phyloP scores from a whole-genome alignment of 441 rosid species.

The Isatis lusitanica region DNA sequence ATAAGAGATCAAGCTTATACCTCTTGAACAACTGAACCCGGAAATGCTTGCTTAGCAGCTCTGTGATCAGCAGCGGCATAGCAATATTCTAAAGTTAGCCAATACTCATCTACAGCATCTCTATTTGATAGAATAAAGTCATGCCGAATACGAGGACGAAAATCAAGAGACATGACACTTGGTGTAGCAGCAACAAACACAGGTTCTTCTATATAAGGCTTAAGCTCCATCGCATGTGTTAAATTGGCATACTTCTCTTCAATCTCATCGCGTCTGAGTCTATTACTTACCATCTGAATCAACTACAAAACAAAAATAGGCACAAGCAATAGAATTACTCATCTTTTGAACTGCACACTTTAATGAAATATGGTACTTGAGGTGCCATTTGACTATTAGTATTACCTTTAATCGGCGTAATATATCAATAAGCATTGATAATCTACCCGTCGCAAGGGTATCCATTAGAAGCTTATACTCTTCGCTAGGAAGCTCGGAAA shows the following conservation, averaged over 20 bases:
- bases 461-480: conserved; percentile 81
- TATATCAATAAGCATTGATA: conserved; percentile 79
- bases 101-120: conserved; percentile 90
- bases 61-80: conserved; percentile 87
- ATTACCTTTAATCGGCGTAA: conserved; percentile 86
- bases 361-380: neutral
- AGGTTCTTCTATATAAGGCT: conserved; percentile 94
- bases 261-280: conserved; percentile 50
- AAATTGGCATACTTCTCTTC: conserved; percentile 59
- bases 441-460: conserved; percentile 78
- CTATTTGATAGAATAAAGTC: conserved; percentile 76
- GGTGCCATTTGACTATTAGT: neutral
- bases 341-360: neutral
- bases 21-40: conserved; percentile 93
- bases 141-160: conserved; percentile 92
- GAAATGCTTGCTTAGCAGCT: conserved; percentile 90
- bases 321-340: neutral
- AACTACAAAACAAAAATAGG: conserved; percentile 48
- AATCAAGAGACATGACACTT: conserved; percentile 61
- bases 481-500: conserved; percentile 69
- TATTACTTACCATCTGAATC: conserved; percentile 70
- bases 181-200: conserved; percentile 52
- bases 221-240: conserved; percentile 84
- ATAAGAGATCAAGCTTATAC: conserved; percentile 46
- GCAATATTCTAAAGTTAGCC: conserved; percentile 95